A percentile compares a stretch with the other conserved stretches of the same genome.
These are phyloP conservation scores for Rhizopogon sp. DNA, from an alignment of 768 basidiomycete species.

Conservation along the genomic window DNA sequence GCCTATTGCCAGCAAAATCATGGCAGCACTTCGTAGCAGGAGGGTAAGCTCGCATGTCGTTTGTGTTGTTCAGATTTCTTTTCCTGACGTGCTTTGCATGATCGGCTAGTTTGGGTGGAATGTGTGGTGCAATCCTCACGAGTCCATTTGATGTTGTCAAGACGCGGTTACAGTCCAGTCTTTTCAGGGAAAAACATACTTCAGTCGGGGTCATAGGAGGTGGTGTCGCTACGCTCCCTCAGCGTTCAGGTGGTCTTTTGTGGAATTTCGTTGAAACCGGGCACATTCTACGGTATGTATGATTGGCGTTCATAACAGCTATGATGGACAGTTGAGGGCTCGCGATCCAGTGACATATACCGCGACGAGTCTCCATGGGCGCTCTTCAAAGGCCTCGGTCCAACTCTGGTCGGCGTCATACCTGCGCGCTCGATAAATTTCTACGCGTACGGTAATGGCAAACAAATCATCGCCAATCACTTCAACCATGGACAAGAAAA, in stretches of 20 bases:
- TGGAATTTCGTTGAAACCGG: constrained; percentile 96
- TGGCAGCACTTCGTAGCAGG: constrained; percentile 84
- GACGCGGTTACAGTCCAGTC: constrained; percentile 89
- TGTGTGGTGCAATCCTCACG: constrained; percentile 96
- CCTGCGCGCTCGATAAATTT: constrained; percentile 98
- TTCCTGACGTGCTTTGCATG: not conserved
- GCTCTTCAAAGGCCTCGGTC: constrained; percentile 91
- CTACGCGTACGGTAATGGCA: constrained; percentile 96
- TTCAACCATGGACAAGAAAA: constrained; percentile 80
- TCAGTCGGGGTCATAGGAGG: constrained; percentile 28
- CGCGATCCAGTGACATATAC: constrained; percentile 67
- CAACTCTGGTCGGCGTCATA: constrained; percentile 90
- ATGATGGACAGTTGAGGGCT: not conserved
- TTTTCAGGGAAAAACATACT: constrained; percentile 54
- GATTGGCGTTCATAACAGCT: not conserved
- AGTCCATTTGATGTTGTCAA: constrained; percentile 99
- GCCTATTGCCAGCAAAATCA: constrained; percentile 63
- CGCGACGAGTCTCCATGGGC: constrained; percentile 83
- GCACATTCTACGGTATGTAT: constrained; percentile 71
- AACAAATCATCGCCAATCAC: constrained; percentile 77
- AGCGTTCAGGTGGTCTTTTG: constrained; percentile 50
- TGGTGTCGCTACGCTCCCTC: constrained; percentile 26
- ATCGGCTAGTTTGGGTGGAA: constrained; percentile 75
- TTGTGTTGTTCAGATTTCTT: constrained; percentile 1
- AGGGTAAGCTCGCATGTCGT: constrained; percentile 49